Evolutionary conservation across 2,329 filamentous ascomycete genomes (phyloP).

Genomic region (Colletotrichum shisoi): DNA sequence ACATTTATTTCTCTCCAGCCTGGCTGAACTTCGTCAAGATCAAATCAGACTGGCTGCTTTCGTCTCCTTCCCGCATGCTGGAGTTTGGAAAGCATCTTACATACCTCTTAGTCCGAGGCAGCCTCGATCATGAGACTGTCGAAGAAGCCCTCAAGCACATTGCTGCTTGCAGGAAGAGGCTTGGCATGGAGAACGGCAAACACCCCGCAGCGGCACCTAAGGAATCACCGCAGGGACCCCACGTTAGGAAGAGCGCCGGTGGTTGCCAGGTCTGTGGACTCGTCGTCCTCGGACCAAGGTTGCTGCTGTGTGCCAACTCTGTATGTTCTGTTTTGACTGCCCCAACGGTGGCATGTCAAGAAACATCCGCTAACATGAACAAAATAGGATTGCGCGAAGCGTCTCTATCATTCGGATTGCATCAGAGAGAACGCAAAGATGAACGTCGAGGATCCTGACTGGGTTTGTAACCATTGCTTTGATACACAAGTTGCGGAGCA

Average conservation of each 20-base stretch:
- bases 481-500: conserved; percentile 7
- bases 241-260: conserved; percentile 53
- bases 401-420: conserved; percentile 61
- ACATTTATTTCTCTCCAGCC: conserved; percentile 60
- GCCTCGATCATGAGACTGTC: conserved; percentile 56
- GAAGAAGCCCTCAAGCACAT: conserved; percentile 54
- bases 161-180: conserved; percentile 52
- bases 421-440: conserved; percentile 44
- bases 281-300: conserved; percentile 56
- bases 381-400: conserved; percentile 52
- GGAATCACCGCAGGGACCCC: conserved; percentile 47
- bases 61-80: conserved; percentile 56
- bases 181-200: conserved; percentile 28
- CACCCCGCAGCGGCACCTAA: conserved; percentile 36
- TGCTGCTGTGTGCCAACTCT: conserved; percentile 61
- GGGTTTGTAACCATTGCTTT: conserved; percentile 35
- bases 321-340: conserved; percentile 48
- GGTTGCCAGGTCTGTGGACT: conserved; percentile 60
- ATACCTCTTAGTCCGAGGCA: conserved; percentile 59
- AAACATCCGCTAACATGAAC: neutral
- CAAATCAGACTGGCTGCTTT: conserved; percentile 62
- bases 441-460: conserved; percentile 49
- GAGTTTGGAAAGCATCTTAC: conserved; percentile 65
- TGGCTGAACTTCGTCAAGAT: conserved; percentile 62
- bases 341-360: neutral